phyloP scores from a whole-genome alignment of 129 eudicot species.

The Chrysanthemum seticuspe region DNA sequence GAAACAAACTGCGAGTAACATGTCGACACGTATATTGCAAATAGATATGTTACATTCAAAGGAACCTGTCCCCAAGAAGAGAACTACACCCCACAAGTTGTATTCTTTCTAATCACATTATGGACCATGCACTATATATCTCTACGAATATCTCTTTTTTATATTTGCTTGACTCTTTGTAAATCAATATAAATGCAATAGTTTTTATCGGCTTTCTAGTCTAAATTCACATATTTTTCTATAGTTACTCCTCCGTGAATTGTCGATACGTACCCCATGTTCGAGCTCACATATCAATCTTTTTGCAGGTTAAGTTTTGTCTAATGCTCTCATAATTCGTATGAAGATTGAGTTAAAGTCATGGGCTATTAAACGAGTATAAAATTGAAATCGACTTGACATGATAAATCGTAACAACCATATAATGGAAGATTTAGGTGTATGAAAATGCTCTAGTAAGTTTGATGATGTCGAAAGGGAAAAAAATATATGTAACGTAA shows the following conservation, averaged over 20 bases:
- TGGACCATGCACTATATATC: conserved; percentile 12
- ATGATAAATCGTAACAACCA: too few relatives aligned
- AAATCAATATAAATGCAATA: conserved; percentile 1
- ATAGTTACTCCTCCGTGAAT: neutral
- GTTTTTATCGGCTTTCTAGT: too few relatives aligned
- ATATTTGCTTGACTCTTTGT: neutral
- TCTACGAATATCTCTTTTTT: neutral
- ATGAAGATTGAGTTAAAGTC: neutral
- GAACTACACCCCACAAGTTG: conserved; percentile 20
- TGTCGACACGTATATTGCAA: too few relatives aligned
- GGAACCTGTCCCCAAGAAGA: conserved; percentile 25
- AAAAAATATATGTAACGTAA: neutral
- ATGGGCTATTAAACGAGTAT: too few relatives aligned
- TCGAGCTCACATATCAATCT: neutral
- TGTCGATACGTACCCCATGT: neutral
- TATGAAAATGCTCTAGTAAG: neutral
- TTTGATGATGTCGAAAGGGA: neutral
- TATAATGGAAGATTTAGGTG: too few relatives aligned
- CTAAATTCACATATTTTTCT: neutral
- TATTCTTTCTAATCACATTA: neutral
- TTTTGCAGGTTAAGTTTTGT: neutral
- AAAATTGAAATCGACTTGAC: too few relatives aligned
- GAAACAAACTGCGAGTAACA: too few relatives aligned
- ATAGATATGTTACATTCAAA: neutral
- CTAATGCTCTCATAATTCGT: neutral